Percentiles rank a stretch among this genome's conserved stretches.
Evolutionary conservation across 805 yeast species (phyloP).

Genomic region (Spencermartinsiella europaea): DNA sequence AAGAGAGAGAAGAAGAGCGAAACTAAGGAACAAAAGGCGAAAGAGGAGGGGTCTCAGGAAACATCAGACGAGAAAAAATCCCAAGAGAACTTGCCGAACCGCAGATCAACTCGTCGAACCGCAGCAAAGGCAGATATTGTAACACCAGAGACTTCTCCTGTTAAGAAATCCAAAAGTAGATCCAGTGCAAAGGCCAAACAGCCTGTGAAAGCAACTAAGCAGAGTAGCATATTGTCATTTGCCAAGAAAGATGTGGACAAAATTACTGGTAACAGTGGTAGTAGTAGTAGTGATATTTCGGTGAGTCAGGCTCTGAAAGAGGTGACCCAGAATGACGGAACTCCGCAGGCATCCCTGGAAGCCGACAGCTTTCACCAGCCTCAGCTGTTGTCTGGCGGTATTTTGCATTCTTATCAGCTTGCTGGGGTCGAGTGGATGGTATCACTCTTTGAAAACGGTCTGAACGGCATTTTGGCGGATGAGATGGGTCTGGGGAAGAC

Average conservation of each 20-base stretch:
- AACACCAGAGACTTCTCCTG: not conserved
- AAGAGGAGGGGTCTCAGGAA: conserved; percentile 9
- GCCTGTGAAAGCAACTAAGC: not conserved
- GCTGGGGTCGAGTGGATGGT: conserved; percentile 90
- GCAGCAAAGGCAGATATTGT: not conserved
- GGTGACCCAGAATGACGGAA: conserved; percentile 2
- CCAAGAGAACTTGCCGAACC: not conserved
- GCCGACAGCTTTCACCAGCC: conserved; percentile 43
- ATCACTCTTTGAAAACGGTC: conserved; percentile 84
- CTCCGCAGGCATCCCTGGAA: not conserved
- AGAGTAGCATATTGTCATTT: conserved; percentile 14
- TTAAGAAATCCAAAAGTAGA: not conserved
- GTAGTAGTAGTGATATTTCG: conserved; percentile 3
- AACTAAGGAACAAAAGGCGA: conserved; percentile 11
- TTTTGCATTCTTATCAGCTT: conserved; percentile 75
- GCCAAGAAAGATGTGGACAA: conserved; percentile 1
- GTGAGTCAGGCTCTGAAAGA: conserved; percentile 21
- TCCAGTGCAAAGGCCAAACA: not conserved
- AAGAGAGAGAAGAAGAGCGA: not conserved
- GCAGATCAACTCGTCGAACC: not conserved
- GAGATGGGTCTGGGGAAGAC: conserved; percentile 98
- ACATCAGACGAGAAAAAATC: not conserved
- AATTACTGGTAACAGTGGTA: not conserved
- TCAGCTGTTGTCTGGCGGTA: conserved; percentile 47
- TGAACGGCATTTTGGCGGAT: conserved; percentile 93